phyloP scores from a whole-genome alignment of 2,329 filamentous ascomycete species.

The Capronia epimyces region DNA sequence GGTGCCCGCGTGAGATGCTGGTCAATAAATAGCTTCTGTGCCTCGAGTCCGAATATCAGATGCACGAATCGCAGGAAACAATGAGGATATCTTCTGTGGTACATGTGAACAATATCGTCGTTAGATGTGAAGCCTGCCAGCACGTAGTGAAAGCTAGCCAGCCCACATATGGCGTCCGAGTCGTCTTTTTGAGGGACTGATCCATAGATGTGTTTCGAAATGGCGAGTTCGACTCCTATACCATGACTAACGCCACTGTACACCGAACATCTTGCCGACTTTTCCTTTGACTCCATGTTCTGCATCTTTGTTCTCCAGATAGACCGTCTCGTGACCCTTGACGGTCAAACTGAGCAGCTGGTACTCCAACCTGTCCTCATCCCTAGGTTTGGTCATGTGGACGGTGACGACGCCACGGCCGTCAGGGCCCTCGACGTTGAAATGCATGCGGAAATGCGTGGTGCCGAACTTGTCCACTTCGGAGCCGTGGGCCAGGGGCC shows the following conservation, averaged over 20 bases:
- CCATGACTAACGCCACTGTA: conserved; percentile 45
- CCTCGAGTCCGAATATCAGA: neutral
- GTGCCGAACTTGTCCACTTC: conserved; percentile 68
- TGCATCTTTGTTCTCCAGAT: conserved; percentile 43
- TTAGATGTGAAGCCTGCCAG: too few species aligned
- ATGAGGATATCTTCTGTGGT: too few species aligned
- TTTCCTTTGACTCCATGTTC: conserved; percentile 36
- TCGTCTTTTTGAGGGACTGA: too few species aligned
- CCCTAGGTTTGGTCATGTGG: conserved; percentile 66
- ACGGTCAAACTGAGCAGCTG: conserved; percentile 75
- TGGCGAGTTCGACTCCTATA: too few species aligned
- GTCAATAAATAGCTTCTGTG: neutral
- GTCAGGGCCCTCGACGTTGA: conserved; percentile 73
- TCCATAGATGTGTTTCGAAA: too few species aligned
- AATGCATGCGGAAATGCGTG: conserved; percentile 78
- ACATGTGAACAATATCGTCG: too few species aligned
- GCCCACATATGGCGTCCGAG: too few species aligned
- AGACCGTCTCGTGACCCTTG: conserved; percentile 46
- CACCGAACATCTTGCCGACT: conserved; percentile 48
- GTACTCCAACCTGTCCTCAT: conserved; percentile 67
- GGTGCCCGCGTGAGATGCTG: conserved; percentile 23
- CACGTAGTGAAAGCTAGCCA: too few species aligned
- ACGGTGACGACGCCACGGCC: conserved; percentile 69
- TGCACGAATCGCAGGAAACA: neutral
- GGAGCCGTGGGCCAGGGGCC: conserved; percentile 53